Conservation (phyloP, 495 filamentous ascomycete species). For the Xylaria curta region DNA sequence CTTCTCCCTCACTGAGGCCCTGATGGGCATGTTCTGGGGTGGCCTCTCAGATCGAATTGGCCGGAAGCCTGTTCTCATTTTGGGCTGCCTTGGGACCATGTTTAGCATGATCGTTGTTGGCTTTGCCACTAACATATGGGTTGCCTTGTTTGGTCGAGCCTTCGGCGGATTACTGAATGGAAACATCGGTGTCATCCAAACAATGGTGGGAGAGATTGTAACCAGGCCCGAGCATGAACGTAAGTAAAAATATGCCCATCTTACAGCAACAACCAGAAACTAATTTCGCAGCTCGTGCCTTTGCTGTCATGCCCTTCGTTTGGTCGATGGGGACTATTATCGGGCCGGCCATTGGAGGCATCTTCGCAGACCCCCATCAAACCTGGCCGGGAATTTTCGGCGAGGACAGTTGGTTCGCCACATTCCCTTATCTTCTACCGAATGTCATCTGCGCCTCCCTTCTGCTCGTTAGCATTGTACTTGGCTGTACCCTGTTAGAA, state of each 20-base stretch:
- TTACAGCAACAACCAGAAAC: constrained; percentile 20
- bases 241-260: constrained; percentile 50
- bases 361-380: constrained; percentile 74
- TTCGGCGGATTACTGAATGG: constrained; percentile 84
- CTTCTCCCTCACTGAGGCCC: constrained; percentile 79
- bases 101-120: constrained; percentile 81
- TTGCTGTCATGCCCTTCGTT: constrained; percentile 84
- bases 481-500: constrained; percentile 74
- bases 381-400: constrained; percentile 71
- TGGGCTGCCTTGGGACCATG: constrained; percentile 82
- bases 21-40: constrained; percentile 88
- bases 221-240: constrained; percentile 75
- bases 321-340: constrained; percentile 88
- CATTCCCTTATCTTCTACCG: constrained; percentile 81
- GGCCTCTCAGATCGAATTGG: constrained; percentile 79
- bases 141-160: constrained; percentile 75
- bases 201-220: constrained; percentile 88
- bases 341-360: constrained; percentile 80
- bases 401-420: constrained; percentile 67
- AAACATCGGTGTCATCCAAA: constrained; percentile 88
- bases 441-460: constrained; percentile 78
- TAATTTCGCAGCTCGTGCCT: constrained; percentile 69
- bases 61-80: constrained; percentile 80
- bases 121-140: constrained; percentile 79
- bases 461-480: constrained; percentile 73